These are phyloP conservation scores for Xerocomus brunneocitrinus DNA, from an alignment of 768 basidiomycete genomes.

Conservation along the genomic window DNA sequence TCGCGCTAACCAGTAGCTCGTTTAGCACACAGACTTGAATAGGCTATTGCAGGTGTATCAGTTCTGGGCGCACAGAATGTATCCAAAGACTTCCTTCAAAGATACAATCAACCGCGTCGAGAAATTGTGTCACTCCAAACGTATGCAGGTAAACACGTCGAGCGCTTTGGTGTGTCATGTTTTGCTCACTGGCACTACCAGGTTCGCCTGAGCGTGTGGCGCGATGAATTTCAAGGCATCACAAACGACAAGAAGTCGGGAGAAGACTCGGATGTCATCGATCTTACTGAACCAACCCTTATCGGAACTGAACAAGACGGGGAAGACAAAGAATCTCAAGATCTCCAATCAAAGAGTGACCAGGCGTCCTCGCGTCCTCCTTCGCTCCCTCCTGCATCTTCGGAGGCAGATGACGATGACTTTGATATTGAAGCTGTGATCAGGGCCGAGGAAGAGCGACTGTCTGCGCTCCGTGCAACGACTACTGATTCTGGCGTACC, in stretches of 20 bases:
- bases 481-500: conserved; percentile 2
- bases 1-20: background rate
- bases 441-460: conserved; percentile 39
- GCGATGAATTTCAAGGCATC: conserved; percentile 56
- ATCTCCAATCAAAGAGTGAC: conserved; percentile 12
- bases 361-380: conserved; percentile 37
- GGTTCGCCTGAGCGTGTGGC: conserved; percentile 74
- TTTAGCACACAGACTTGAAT: conserved; percentile 74
- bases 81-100: conserved; percentile 81
- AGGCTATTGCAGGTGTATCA: conserved; percentile 82
- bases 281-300: conserved; percentile 27
- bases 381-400: conserved; percentile 37
- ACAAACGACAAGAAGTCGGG: conserved; percentile 31
- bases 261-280: conserved; percentile 25
- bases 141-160: conserved; percentile 66
- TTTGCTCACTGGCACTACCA: conserved; percentile 27
- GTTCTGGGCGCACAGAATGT: conserved; percentile 92
- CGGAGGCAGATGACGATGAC: conserved; percentile 40
- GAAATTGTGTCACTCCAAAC: conserved; percentile 78
- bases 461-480: conserved; percentile 20
- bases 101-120: conserved; percentile 87
- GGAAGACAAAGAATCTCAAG: conserved; percentile 11
- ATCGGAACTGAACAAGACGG: conserved; percentile 24
- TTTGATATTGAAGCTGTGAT: conserved; percentile 52
- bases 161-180: background rate